Evolutionary conservation across 202 grass and related monocot species (phyloP).

Genomic region (Setaria italica): DNA sequence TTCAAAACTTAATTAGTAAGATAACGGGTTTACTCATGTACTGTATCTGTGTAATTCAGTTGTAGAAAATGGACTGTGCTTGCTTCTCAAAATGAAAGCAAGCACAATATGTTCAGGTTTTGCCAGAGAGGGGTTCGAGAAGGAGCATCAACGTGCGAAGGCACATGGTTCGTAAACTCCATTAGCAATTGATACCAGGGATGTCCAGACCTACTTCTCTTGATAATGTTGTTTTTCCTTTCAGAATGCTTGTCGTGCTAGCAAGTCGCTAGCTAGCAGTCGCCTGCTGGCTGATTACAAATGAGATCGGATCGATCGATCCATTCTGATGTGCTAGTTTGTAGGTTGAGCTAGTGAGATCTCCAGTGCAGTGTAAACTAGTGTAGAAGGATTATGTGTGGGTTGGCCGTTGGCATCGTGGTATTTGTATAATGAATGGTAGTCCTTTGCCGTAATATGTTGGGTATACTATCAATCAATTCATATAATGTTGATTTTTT

Average conservation of each 20-base stretch:
- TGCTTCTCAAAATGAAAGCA: background rate
- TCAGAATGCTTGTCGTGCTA: background rate
- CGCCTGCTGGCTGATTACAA: background rate
- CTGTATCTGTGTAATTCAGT: background rate
- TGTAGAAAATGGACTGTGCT: background rate
- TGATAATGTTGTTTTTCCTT: background rate
- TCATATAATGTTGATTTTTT: background rate
- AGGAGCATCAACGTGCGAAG: background rate
- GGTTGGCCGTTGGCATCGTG: slow-evolving; percentile 2
- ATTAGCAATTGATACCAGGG: background rate
- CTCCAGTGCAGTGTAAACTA: background rate
- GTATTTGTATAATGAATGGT: background rate
- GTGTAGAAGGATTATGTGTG: background rate
- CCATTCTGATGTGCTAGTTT: background rate
- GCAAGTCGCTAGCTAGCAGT: background rate
- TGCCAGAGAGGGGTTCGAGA: background rate
- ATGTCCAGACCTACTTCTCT: background rate
- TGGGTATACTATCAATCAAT: background rate
- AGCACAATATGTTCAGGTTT: background rate
- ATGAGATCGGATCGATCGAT: background rate
- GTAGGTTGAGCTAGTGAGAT: background rate
- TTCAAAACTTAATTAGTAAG: background rate
- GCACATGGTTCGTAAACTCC: background rate
- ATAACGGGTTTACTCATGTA: background rate
- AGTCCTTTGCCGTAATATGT: background rate